A percentile compares a stretch with the other conserved stretches of the same genome.
Conservation (phyloP, 441 rosid species). For the Dalechampia spathulata region DNA sequence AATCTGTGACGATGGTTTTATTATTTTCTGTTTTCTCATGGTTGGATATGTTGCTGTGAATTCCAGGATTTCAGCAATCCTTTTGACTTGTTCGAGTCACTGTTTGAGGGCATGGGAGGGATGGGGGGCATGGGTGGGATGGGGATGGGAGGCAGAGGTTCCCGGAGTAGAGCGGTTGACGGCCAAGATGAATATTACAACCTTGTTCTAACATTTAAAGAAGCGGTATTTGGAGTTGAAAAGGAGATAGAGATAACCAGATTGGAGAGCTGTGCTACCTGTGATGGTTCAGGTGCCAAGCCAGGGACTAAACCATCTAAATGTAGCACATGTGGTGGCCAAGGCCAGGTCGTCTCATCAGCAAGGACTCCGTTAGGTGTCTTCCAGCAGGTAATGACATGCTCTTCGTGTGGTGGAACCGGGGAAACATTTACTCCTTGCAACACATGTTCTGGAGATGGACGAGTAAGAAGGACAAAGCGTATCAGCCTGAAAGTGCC, state of each 20-base stretch:
- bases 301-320: slow-evolving; percentile 72
- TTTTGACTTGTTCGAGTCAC: slow-evolving; percentile 82
- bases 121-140: slow-evolving; percentile 73
- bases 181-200: slow-evolving; percentile 92
- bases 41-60: slow-evolving; percentile 3
- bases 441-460: slow-evolving; percentile 82
- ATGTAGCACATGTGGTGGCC: slow-evolving; percentile 91
- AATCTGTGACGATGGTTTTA: no score
- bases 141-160: slow-evolving; percentile 63
- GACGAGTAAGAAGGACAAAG: slow-evolving; percentile 79
- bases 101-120: slow-evolving; percentile 76
- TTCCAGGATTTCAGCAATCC: slow-evolving; percentile 95
- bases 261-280: slow-evolving; percentile 77
- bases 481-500: slow-evolving; percentile 90
- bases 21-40: slow-evolving; percentile 9
- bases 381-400: slow-evolving; percentile 95
- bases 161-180: slow-evolving; percentile 70
- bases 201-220: slow-evolving; percentile 69
- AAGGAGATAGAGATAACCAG: slow-evolving; percentile 94
- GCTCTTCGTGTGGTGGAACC: slow-evolving; percentile 71
- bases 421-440: slow-evolving; percentile 83
- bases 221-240: slow-evolving; percentile 90
- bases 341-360: slow-evolving; percentile 87
- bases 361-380: slow-evolving; percentile 94
- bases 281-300: slow-evolving; percentile 89